Evolutionary conservation across 2,329 filamentous ascomycete genomes (phyloP).

Genomic region (Hymenotorrendiella dingleyae): DNA sequence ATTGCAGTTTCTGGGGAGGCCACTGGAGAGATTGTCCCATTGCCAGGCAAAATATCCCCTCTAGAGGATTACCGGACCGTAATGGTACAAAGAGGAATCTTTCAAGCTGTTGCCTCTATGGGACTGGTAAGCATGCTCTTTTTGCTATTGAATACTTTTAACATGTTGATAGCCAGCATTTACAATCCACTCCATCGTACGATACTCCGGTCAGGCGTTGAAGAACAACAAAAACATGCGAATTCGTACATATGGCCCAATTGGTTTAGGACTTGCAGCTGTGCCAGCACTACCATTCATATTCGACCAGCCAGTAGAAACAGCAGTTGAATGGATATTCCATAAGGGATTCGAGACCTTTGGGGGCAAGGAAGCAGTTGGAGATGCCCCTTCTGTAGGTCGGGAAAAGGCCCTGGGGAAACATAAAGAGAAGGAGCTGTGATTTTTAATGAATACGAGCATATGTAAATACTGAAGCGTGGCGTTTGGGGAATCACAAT

Average conservation of each 20-base stretch:
- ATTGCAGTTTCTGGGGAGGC: constrained; percentile 10
- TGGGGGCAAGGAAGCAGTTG: constrained; percentile 56
- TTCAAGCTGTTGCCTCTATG: constrained; percentile 90
- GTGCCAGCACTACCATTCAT: constrained; percentile 79
- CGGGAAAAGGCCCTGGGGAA: constrained; percentile 40
- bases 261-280: constrained; percentile 71
- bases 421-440: constrained; percentile 19
- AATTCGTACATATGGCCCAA: constrained; percentile 80
- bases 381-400: constrained; percentile 48
- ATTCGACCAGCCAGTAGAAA: constrained; percentile 90
- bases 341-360: constrained; percentile 72
- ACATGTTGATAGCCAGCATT: constrained; percentile 13
- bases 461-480: neutral
- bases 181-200: constrained; percentile 61
- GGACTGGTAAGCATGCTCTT: constrained; percentile 63
- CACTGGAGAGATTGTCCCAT: constrained; percentile 11
- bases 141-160: constrained; percentile 6
- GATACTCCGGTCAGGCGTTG: constrained; percentile 80
- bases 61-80: constrained; percentile 88
- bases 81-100: constrained; percentile 84
- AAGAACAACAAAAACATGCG: constrained; percentile 72
- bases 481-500: constrained; percentile 6
- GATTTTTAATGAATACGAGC: neutral
- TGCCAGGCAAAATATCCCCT: constrained; percentile 51
- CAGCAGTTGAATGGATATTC: constrained; percentile 85